Base-by-base conservation (phyloP, 2,329 filamentous ascomycete species). In the Penicillium crustosum region DNA sequence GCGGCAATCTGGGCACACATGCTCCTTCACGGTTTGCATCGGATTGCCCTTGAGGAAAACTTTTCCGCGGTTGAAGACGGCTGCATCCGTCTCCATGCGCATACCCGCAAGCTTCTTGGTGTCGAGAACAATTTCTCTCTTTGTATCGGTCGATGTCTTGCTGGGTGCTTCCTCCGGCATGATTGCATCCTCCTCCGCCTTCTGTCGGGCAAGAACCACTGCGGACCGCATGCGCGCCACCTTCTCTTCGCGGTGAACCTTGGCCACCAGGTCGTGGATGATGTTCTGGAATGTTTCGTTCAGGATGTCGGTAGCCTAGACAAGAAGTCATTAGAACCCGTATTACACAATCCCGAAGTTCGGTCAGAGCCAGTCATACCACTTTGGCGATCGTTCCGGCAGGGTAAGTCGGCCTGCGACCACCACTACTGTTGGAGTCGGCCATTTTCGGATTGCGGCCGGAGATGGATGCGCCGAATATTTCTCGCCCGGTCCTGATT, bases 171-270 rank as follows among this genome's bases (percentile, higher is more conserved):
- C 70, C 33, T 71, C 70, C 31, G 68, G 65, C 25, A 68, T 63
- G 38, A 61, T 63, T 23, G 68, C 70, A 55, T 77, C 75, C 47
- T 73, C 71, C 61, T 79, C 77, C 6, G 77, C 78, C 59, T 74
- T 74, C 58, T 79, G 77, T 60, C 76, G 70, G 38, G 77, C 74
- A 42, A 76, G 59, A 25, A 79, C 68, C 29, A 79, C 71, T 59
- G 82, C 73, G 66, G 82, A 73, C 73, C 80, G 80, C 81, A 83
- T 83, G 57, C 84, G 81, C 42, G 84, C 79, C 59, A 82, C 74
- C 73, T 86, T 86, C 70, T 87, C 84, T 57, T 83, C 78, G 61
- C 83, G 83, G 68, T 87, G 85, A 33, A 80, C 81, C 61, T 82
- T 79, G 31, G 84, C 76, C 53, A 85, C 81, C 25, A 84, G 79